Evolutionary conservation across 2,329 filamentous ascomycete genomes (phyloP).

Genomic region (Sporothrix variecibatus): DNA sequence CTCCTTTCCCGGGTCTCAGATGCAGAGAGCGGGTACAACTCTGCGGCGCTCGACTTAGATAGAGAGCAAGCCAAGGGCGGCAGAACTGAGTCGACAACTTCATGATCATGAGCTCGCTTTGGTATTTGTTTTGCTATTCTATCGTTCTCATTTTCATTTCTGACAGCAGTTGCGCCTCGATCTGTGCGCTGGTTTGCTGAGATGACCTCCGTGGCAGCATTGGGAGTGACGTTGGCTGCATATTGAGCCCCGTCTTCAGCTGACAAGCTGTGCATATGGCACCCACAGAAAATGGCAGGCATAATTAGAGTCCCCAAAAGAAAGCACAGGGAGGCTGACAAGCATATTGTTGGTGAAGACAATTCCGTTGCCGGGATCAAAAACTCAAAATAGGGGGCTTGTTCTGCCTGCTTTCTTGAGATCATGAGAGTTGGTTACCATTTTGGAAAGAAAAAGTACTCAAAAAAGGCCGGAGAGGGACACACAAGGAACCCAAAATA

Average conservation of each 20-base stretch:
- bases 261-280: slow-evolving; percentile 9
- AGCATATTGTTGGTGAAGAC: neutral
- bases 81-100: neutral
- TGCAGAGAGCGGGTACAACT: neutral
- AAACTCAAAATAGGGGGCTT: neutral
- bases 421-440: neutral
- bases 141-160: neutral
- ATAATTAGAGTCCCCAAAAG: neutral
- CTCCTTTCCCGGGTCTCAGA: neutral
- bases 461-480: neutral
- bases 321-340: neutral
- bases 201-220: neutral
- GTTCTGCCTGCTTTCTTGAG: neutral
- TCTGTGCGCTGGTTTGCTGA: neutral
- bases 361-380: neutral
- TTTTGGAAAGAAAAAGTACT: neutral
- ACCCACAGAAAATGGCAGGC: neutral
- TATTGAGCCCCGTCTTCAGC: neutral
- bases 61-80: neutral
- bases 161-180: neutral
- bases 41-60: neutral
- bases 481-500: neutral
- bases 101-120: neutral
- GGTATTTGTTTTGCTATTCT: neutral
- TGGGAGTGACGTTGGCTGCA: neutral